A percentile compares a stretch with the other conserved stretches of the same genome.
These are phyloP conservation scores for Asclepias syriaca DNA, from an alignment of 257 asterid genomes.

Conservation along the genomic window DNA sequence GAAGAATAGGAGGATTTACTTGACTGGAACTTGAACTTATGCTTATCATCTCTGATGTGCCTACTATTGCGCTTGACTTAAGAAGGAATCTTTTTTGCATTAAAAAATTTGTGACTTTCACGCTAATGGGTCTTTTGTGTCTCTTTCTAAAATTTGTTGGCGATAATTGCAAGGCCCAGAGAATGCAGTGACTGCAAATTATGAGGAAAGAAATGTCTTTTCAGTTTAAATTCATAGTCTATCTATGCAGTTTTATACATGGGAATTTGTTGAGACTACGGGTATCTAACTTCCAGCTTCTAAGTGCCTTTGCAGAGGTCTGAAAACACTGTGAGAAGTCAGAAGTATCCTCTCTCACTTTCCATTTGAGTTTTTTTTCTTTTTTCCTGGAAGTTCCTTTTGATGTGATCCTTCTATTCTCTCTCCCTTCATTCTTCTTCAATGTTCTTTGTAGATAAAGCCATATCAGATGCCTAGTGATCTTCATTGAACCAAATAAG, in stretches of 20 bases:
- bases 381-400: not conserved
- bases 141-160: not conserved
- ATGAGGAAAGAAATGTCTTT: not conserved
- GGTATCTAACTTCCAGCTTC: not conserved
- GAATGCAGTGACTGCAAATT: not conserved
- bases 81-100: slow-evolving; percentile 3
- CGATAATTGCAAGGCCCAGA: not conserved
- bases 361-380: not conserved
- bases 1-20: slow-evolving; percentile 1
- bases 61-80: not conserved
- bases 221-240: not conserved
- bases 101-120: not conserved
- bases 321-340: not conserved
- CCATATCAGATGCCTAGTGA: not conserved
- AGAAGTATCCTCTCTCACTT: not conserved
- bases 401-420: not conserved
- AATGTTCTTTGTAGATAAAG: not conserved
- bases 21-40: not conserved
- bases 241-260: not conserved
- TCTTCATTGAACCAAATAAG: not conserved
- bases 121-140: not conserved
- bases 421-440: not conserved
- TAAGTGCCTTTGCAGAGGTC: not conserved
- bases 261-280: not conserved
- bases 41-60: not conserved